Percentiles rank a stretch among this genome's conserved stretches.
phyloP scores from a whole-genome alignment of 1,284 basidiomycete species.

The Grifola frondosa region DNA sequence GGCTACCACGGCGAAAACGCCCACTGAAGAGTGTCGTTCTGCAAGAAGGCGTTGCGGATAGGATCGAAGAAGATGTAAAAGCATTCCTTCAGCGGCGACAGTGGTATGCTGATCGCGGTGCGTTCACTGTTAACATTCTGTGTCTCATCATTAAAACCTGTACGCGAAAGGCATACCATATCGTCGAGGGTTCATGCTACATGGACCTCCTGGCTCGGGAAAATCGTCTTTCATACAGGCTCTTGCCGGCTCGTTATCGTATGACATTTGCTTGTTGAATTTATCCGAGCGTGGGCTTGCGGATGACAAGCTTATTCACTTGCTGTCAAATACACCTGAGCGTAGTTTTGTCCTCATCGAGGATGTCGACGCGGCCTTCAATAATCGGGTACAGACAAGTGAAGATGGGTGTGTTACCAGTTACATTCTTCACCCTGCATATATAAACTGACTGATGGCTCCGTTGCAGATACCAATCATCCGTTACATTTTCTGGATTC shows the following conservation, averaged over 20 bases:
- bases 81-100: constrained; percentile 82
- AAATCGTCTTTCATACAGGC: constrained; percentile 99
- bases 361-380: constrained; percentile 98
- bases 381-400: constrained; percentile 82
- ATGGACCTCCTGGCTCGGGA: constrained; percentile 96
- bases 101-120: constrained; percentile 97
- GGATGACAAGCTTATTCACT: constrained; percentile 95
- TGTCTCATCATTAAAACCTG: constrained; percentile 10
- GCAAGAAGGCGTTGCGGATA: constrained; percentile 75
- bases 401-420: constrained; percentile 77
- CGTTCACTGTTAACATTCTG: constrained; percentile 22
- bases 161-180: constrained; percentile 91
- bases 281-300: constrained; percentile 95
- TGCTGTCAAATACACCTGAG: constrained; percentile 92
- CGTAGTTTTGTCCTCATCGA: constrained; percentile 93
- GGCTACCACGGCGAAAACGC: constrained; percentile 86
- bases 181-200: constrained; percentile 90
- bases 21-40: constrained; percentile 93
- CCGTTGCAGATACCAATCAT: constrained; percentile 78
- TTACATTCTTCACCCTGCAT: not conserved
- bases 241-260: constrained; percentile 86
- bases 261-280: constrained; percentile 97
- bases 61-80: constrained; percentile 77
- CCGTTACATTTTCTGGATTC: constrained; percentile 96
- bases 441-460: constrained; percentile 2